A percentile compares a stretch with the other conserved stretches of the same genome.
These are phyloP conservation scores for Macadamia integrifolia DNA, from an alignment of 164 flowering plant genomes.

Conservation along the genomic window DNA sequence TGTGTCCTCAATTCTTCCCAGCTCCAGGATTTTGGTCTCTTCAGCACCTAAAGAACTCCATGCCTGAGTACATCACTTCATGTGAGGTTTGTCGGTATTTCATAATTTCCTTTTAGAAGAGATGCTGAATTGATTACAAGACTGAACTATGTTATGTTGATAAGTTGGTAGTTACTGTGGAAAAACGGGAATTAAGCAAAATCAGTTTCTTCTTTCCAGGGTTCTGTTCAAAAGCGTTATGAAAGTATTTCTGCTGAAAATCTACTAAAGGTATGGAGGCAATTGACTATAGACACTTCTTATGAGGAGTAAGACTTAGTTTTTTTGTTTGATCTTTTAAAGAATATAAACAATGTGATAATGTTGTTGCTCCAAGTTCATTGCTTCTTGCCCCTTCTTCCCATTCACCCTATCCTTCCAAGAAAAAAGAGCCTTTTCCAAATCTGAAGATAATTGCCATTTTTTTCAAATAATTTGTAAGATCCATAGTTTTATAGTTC, in stretches of 20 bases:
- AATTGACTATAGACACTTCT: background rate
- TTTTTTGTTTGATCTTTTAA: background rate
- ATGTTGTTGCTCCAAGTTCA: no score
- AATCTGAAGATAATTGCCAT: no score
- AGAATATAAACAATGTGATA: no score
- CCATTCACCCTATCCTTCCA: background rate
- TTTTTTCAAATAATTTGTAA: no score
- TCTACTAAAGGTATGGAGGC: conserved; percentile 74
- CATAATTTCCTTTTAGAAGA: background rate
- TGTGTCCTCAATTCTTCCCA: conserved; percentile 93
- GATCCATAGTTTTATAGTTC: no score
- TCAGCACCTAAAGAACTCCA: conserved; percentile 18
- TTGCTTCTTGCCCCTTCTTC: conserved; percentile 3
- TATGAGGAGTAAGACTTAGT: background rate
- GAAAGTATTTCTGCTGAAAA: conserved; percentile 66
- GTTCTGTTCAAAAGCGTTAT: conserved; percentile 18
- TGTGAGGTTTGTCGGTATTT: conserved; percentile 47
- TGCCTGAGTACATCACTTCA: conserved; percentile 20
- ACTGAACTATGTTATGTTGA: background rate
- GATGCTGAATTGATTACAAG: background rate
- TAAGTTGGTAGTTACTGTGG: conserved; percentile 1
- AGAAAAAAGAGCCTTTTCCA: no score
- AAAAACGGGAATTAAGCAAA: conserved; percentile 6
- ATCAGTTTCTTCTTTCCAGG: conserved; percentile 38
- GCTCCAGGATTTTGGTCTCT: conserved; percentile 73